Evolutionary conservation across 352 stramenopile genomes (phyloP).

Genomic region (Globisporangium viniferum): DNA sequence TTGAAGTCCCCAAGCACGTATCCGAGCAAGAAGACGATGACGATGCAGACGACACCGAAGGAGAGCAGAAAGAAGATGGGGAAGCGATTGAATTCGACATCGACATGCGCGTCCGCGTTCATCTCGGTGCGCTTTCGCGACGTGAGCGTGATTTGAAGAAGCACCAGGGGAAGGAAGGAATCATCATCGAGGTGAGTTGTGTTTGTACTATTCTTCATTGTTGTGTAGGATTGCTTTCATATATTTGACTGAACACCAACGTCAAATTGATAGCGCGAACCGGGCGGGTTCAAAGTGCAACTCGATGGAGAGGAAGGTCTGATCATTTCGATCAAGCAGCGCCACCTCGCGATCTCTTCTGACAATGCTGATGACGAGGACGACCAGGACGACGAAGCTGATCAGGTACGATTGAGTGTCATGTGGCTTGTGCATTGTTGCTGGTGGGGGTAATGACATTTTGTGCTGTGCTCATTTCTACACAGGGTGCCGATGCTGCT

Average conservation of each 20-base stretch:
- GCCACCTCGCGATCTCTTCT: constrained; percentile 40
- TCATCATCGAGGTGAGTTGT: constrained; percentile 52
- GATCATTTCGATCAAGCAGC: constrained; percentile 49
- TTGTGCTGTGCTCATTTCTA: not conserved
- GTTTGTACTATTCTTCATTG: not conserved
- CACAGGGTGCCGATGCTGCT: constrained; percentile 21
- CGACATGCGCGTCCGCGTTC: constrained; percentile 53
- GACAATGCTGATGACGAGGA: constrained; percentile 30
- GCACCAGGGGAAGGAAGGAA: constrained; percentile 59
- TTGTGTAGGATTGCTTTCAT: not conserved
- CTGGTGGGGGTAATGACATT: not conserved
- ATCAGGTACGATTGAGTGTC: constrained; percentile 13
- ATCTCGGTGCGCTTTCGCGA: constrained; percentile 41
- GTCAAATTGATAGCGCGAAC: constrained; percentile 14
- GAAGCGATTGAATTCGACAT: constrained; percentile 39
- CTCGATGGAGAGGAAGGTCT: constrained; percentile 49
- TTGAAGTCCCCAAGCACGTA: constrained; percentile 25
- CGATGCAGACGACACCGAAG: constrained; percentile 30
- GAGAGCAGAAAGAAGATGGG: constrained; percentile 45
- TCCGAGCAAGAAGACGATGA: constrained; percentile 24
- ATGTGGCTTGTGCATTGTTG: not conserved
- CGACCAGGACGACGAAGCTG: constrained; percentile 30
- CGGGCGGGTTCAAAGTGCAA: constrained; percentile 44
- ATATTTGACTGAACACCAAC: not conserved
- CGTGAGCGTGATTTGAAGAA: constrained; percentile 67